Evolutionary conservation across 2,329 filamentous ascomycete species (phyloP).

Genomic region (Colletotrichum australisinense): DNA sequence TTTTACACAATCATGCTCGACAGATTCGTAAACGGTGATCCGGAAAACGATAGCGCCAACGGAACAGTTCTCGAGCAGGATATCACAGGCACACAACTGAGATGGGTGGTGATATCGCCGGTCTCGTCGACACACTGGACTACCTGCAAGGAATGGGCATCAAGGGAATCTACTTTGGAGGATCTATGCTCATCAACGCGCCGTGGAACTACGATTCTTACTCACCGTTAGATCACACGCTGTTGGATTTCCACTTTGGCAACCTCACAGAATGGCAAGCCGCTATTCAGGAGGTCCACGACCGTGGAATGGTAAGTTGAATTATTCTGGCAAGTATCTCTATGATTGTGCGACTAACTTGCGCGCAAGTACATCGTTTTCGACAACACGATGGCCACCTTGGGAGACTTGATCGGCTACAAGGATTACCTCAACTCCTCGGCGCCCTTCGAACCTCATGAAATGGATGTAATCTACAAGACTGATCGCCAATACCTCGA

Average conservation of each 20-base stretch:
- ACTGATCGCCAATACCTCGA: conserved; percentile 65
- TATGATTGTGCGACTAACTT: conserved; percentile 61
- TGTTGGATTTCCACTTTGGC: conserved; percentile 73
- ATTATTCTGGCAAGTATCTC: conserved; percentile 44
- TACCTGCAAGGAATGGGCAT: conserved; percentile 74
- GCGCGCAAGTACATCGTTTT: conserved; percentile 74
- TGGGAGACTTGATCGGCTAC: conserved; percentile 73
- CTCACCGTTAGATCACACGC: conserved; percentile 67
- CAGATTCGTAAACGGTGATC: conserved; percentile 73
- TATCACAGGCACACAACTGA: conserved; percentile 68
- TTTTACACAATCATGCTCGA: conserved; percentile 75
- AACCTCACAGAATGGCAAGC: conserved; percentile 67
- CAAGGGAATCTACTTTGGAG: conserved; percentile 72
- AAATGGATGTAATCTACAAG: conserved; percentile 70
- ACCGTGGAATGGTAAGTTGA: conserved; percentile 63
- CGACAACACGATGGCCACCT: conserved; percentile 74
- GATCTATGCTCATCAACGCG: conserved; percentile 71
- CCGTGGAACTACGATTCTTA: conserved; percentile 74
- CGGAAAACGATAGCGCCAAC: conserved; percentile 72
- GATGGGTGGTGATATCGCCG: conserved; percentile 72
- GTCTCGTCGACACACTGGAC: conserved; percentile 70
- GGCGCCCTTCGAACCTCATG: conserved; percentile 64
- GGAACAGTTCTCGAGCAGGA: conserved; percentile 71
- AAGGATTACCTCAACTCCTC: conserved; percentile 69
- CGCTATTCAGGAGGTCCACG: conserved; percentile 69